Conservation (phyloP, 2,329 filamentous ascomycete species). For the Colletotrichum sojae region DNA sequence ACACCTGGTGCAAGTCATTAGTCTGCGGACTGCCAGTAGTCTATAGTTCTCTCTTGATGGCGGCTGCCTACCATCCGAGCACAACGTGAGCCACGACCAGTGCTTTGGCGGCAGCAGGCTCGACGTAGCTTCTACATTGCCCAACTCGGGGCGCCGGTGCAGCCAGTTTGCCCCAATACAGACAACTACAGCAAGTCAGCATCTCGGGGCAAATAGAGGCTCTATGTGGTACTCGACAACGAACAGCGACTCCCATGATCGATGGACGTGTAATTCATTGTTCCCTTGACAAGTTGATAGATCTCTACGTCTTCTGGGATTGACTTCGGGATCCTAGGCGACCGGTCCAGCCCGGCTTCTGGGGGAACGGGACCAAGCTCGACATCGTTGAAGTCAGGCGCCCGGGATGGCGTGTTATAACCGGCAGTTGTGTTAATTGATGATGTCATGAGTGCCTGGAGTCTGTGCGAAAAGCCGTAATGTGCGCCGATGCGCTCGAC, state of each 20-base stretch:
- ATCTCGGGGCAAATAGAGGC: not conserved
- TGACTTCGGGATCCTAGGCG: slow-evolving; percentile 35
- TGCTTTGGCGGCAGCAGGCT: slow-evolving; percentile 56
- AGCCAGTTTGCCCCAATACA: slow-evolving; percentile 81
- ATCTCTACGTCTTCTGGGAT: slow-evolving; percentile 50
- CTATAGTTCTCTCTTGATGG: not conserved
- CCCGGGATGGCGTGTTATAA: not conserved
- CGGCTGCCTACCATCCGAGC: slow-evolving; percentile 68
- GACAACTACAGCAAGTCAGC: slow-evolving; percentile 61
- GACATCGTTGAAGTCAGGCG: slow-evolving; percentile 6
- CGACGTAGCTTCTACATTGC: slow-evolving; percentile 44
- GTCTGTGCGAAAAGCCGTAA: slow-evolving; percentile 78
- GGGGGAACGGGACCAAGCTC: slow-evolving; percentile 17
- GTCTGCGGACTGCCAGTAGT: slow-evolving; percentile 20
- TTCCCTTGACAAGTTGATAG: slow-evolving; percentile 72
- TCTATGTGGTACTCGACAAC: slow-evolving; percentile 40
- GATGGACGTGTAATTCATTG: slow-evolving; percentile 83
- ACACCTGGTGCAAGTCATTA: slow-evolving; percentile 63
- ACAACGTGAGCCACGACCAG: slow-evolving; percentile 82
- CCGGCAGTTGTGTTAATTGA: slow-evolving; percentile 36
- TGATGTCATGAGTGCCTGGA: slow-evolving; percentile 75
- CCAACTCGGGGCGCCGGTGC: slow-evolving; percentile 55
- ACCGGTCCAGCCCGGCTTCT: slow-evolving; percentile 25
- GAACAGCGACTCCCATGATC: slow-evolving; percentile 77
- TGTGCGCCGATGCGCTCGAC: slow-evolving; percentile 69